phyloP scores from a whole-genome alignment of 306 rosid species.

The Lathyrus oleraceus region DNA sequence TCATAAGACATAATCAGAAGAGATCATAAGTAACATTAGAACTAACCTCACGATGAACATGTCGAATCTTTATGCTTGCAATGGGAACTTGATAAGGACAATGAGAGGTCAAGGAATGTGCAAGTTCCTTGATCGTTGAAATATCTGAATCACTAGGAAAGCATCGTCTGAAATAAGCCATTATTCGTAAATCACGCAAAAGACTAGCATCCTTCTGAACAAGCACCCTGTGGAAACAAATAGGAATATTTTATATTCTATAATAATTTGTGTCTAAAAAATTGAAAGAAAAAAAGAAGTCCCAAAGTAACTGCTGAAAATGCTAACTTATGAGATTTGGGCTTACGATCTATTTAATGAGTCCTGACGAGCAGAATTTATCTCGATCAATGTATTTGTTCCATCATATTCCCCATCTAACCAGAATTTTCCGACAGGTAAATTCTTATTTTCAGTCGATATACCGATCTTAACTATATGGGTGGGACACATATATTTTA shows the following conservation, averaged over 20 bases:
- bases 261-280: background rate
- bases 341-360: constrained; percentile 78
- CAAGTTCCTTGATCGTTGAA: constrained; percentile 76
- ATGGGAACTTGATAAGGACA: constrained; percentile 90
- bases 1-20: background rate
- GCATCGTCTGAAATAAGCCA: constrained; percentile 92
- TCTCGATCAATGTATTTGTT: constrained; percentile 60
- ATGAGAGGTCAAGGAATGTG: constrained; percentile 77
- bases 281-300: background rate
- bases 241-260: background rate
- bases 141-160: constrained; percentile 59
- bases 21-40: constrained; percentile 27
- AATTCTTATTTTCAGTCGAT: constrained; percentile 70
- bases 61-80: constrained; percentile 71
- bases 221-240: constrained; percentile 53
- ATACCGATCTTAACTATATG: constrained; percentile 79
- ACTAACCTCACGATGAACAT: constrained; percentile 79
- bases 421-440: constrained; percentile 89
- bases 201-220: constrained; percentile 70
- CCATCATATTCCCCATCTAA: constrained; percentile 47
- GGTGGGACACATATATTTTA: constrained; percentile 72
- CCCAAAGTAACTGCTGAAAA: constrained; percentile 18
- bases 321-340: constrained; percentile 23
- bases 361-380: constrained; percentile 72
- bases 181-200: constrained; percentile 67